Base-by-base conservation (phyloP, 2,329 filamentous ascomycete genomes). In the Alternaria brassicicola region DNA sequence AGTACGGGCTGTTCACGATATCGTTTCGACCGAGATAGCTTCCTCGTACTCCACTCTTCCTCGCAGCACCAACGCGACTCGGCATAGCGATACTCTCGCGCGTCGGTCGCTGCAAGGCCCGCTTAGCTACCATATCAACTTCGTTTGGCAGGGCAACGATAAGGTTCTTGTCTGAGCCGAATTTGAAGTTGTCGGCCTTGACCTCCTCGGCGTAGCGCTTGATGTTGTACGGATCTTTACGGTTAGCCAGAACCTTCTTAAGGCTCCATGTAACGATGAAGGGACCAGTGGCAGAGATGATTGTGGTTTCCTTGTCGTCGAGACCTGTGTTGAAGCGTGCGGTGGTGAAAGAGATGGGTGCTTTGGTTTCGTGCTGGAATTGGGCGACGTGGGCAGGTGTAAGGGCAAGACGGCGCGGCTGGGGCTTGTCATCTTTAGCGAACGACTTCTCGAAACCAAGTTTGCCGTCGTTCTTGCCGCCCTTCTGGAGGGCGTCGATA, bases 141-240 rank as follows among this genome's bases (percentile, higher is more conserved):
- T 98, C 93, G 74, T 99, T 97, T 2, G 95, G 93, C 63, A 99
- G 82, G 1, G 95, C 95, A 33, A 99, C 94, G 71, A 99, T 97
- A 70, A 99, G 92, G 71, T 97, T 97, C 86, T 97, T 96, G 78
- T 99, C 95, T 5, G 89, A 93, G 45, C 94, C 94, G 72, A 93
- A 99, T 71, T 95, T 93, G 87, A 99, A 99, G 77, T 99, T 96
- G 77, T 99, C 95, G 4, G 95, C 95, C 83, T 96, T 97, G 74
- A 99, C 93, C 63, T 96, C 90, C 71, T 99, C 95, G 1, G 88
- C 85, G 75, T 99, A 99, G 15, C 95, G 89, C 84, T 98, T 97
- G 84, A 99, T 98, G 68, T 89, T 91, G 81, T 99, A 99, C 0
- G 94, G 90, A 59, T 95, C 90, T 78, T 93, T 95, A 64, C 85